Conservation (phyloP, 2,329 filamentous ascomycete genomes). For the Aspergillus fijiensis region DNA sequence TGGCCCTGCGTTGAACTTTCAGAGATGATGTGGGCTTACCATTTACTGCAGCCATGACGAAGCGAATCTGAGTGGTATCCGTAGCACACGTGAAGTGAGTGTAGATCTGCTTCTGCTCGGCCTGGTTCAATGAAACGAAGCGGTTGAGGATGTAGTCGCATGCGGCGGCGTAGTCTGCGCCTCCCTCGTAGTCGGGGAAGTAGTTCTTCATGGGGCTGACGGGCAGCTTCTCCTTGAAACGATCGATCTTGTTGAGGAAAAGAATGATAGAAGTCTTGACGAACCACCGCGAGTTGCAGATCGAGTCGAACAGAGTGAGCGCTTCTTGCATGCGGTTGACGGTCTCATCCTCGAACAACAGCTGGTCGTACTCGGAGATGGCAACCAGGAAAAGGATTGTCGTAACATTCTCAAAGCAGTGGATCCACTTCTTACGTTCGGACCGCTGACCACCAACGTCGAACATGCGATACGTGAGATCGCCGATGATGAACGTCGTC, state of each 20-base stretch:
- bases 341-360: constrained; percentile 93
- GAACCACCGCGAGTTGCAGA: constrained; percentile 72
- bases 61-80: constrained; percentile 97
- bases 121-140: constrained; percentile 97
- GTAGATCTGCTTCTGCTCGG: constrained; percentile 99
- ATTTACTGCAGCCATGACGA: constrained; percentile 99
- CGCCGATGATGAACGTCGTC: constrained; percentile 92
- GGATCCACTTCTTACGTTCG: constrained; percentile 99
- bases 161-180: constrained; percentile 89
- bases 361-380: constrained; percentile 95
- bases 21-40: constrained; percentile 58
- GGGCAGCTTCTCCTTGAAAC: constrained; percentile 72
- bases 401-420: constrained; percentile 97
- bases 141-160: constrained; percentile 99
- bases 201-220: constrained; percentile 74
- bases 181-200: constrained; percentile 79
- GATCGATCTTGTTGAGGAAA: constrained; percentile 74
- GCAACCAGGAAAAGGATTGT: constrained; percentile 95
- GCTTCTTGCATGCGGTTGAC: constrained; percentile 77
- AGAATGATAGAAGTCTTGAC: constrained; percentile 71
- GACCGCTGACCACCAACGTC: constrained; percentile 94
- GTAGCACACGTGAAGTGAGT: constrained; percentile 99
- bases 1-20: not conserved
- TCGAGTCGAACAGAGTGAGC: constrained; percentile 68
- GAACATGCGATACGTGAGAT: constrained; percentile 95